Evolutionary conservation across 108 stramenopile genomes (phyloP).

Genomic region (Poteriospumella lacustris): DNA sequence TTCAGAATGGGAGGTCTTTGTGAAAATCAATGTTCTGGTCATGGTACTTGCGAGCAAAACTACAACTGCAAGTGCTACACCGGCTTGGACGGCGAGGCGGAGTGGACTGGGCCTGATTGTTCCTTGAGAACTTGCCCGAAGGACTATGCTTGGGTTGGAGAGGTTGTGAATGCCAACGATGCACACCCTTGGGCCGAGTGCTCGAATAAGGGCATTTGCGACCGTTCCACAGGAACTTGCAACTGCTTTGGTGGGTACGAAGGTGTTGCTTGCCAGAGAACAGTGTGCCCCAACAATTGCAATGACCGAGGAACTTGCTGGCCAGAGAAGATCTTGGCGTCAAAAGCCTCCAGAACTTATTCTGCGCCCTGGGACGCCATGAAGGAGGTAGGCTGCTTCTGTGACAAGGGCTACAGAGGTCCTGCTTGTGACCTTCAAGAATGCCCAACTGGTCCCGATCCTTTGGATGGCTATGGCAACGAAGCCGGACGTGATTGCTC

Average conservation of each 20-base stretch:
- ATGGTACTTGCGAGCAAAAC: constrained; percentile 16
- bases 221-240: constrained; percentile 16
- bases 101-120: constrained; percentile 29
- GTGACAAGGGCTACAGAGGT: constrained; percentile 23
- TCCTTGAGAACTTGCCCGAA: constrained; percentile 33
- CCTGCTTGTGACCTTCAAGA: constrained; percentile 29
- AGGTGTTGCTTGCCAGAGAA: constrained; percentile 22
- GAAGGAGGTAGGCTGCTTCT: constrained; percentile 23
- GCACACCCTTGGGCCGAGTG: constrained; percentile 27
- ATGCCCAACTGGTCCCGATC: constrained; percentile 29
- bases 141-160: constrained; percentile 29
- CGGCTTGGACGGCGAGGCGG: constrained; percentile 15
- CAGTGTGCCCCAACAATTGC: constrained; percentile 24
- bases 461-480: constrained; percentile 15
- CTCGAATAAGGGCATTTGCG: constrained; percentile 30
- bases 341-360: not conserved
- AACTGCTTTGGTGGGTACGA: constrained; percentile 25
- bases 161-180: constrained; percentile 19
- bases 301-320: constrained; percentile 28
- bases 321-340: constrained; percentile 12
- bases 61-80: constrained; percentile 12
- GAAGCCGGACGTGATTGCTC: constrained; percentile 38
- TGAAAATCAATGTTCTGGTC: constrained; percentile 23
- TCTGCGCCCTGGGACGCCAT: constrained; percentile 21
- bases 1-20: not conserved